phyloP scores from a whole-genome alignment of 2,329 filamentous ascomycete species.

The Fusarium sp. region DNA sequence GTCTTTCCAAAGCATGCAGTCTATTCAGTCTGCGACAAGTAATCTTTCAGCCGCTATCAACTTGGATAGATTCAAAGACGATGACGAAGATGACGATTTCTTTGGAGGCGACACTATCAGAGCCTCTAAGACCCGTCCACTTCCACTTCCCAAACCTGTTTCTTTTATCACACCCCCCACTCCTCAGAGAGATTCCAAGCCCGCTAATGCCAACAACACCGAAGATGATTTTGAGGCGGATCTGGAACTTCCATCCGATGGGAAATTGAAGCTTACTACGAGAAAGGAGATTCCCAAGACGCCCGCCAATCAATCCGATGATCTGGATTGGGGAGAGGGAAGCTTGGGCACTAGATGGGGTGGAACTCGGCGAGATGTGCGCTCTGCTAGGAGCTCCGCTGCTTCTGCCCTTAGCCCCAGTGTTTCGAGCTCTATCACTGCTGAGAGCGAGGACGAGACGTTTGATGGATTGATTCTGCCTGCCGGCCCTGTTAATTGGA shows the following conservation, averaged over 20 bases:
- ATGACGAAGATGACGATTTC: constrained; percentile 70
- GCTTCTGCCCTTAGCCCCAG: constrained; percentile 92
- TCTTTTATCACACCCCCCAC: constrained; percentile 68
- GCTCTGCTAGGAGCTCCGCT: constrained; percentile 85
- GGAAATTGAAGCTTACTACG: constrained; percentile 72
- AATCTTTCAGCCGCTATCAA: constrained; percentile 61
- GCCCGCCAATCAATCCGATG: constrained; percentile 71
- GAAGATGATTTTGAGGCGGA: constrained; percentile 79
- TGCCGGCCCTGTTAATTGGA: constrained; percentile 83
- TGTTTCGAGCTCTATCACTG: constrained; percentile 88
- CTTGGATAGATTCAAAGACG: constrained; percentile 73
- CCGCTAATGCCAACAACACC: constrained; percentile 45
- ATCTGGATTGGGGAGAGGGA: constrained; percentile 94
- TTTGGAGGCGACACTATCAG: constrained; percentile 75
- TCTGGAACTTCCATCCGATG: constrained; percentile 75
- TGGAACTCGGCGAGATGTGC: constrained; percentile 83
- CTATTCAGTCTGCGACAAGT: constrained; percentile 49
- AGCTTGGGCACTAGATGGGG: constrained; percentile 91
- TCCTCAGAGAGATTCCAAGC: constrained; percentile 57
- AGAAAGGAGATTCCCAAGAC: constrained; percentile 71
- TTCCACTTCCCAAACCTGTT: constrained; percentile 58
- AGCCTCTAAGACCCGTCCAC: constrained; percentile 68
- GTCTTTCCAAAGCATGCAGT: constrained; percentile 26
- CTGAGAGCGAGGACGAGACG: constrained; percentile 93
- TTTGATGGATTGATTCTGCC: constrained; percentile 91